Conservation (phyloP, 2,329 filamentous ascomycete genomes). For the Claviceps maximensis region DNA sequence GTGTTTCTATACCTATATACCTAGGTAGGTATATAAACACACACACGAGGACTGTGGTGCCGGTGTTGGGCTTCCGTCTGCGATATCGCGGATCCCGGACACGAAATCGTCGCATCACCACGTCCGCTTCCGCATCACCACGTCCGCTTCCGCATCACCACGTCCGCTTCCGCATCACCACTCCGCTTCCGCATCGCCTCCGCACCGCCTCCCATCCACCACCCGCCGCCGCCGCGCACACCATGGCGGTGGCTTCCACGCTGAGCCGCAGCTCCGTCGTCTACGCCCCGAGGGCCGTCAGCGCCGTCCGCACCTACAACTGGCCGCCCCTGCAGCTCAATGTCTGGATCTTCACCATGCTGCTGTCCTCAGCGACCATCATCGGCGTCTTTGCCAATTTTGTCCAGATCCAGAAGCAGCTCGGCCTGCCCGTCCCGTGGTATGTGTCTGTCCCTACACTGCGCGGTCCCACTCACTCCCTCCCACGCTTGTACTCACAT, state of each 20-base stretch:
- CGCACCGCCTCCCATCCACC: too few species aligned
- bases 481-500: not conserved
- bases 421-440: constrained; percentile 46
- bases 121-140: too few species aligned
- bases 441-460: constrained; percentile 28
- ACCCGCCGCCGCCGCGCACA: not conserved
- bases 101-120: too few species aligned
- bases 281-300: constrained; percentile 29
- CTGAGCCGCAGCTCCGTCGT: constrained; percentile 26
- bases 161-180: too few species aligned
- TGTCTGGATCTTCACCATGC: constrained; percentile 54
- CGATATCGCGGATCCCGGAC: too few species aligned
- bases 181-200: too few species aligned
- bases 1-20: too few species aligned
- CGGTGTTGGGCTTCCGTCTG: too few species aligned
- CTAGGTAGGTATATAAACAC: too few species aligned
- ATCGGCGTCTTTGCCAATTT: constrained; percentile 50
- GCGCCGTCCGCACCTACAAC: constrained; percentile 45
- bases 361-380: constrained; percentile 43
- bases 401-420: constrained; percentile 42
- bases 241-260: constrained; percentile 4
- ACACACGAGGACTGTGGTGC: too few species aligned
- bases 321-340: constrained; percentile 57
- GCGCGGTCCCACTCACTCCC: not conserved
- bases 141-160: too few species aligned